Evolutionary conservation across 306 rosid species (phyloP).

Genomic region (Fragaria vesca): DNA sequence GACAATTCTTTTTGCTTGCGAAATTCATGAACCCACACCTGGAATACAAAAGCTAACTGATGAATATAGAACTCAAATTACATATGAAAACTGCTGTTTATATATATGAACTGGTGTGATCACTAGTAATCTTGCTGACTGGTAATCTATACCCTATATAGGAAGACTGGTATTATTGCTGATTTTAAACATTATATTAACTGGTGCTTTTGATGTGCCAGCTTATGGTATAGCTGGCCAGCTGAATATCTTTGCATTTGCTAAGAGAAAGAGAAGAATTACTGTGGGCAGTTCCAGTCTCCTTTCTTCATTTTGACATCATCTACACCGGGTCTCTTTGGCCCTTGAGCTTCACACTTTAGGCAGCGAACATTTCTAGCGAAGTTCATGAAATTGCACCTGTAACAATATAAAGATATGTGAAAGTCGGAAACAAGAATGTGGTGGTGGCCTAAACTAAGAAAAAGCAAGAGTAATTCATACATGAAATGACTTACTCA

Average conservation of each 20-base stretch:
- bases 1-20: constrained; percentile 61
- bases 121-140: too few species aligned
- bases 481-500: constrained; percentile 46
- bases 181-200: neutral
- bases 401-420: constrained; percentile 37
- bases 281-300: constrained; percentile 87
- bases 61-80: neutral
- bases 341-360: constrained; percentile 68
- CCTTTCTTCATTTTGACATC: constrained; percentile 69
- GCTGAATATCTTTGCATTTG: neutral
- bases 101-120: too few species aligned
- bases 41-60: constrained; percentile 25
- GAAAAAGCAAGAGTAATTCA: neutral
- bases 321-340: constrained; percentile 27
- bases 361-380: constrained; percentile 62
- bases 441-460: neutral
- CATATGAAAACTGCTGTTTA: neutral
- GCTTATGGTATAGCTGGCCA: neutral
- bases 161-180: neutral
- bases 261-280: constrained; percentile 25
- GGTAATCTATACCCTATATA: too few species aligned
- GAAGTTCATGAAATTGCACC: constrained; percentile 83
- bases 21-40: constrained; percentile 90
- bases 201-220: neutral
- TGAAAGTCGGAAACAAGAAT: neutral